Percentiles rank a stretch among this genome's conserved stretches.
These are phyloP conservation scores for Cardiosporidium cionae DNA, from an alignment of 169 alveolate genomes.

Conservation along the genomic window DNA sequence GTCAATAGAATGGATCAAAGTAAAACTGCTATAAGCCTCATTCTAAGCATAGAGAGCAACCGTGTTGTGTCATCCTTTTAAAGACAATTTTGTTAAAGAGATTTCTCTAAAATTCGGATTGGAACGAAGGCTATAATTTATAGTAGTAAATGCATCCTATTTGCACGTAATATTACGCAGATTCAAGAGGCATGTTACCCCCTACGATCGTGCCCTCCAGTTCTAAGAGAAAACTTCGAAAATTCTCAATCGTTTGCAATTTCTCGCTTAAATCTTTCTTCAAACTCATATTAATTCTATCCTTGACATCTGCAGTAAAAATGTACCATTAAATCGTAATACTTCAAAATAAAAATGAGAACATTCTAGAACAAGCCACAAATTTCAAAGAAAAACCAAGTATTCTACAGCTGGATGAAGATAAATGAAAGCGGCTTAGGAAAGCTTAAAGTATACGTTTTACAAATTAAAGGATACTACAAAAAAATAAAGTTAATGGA, in stretches of 20 bases:
- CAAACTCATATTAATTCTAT: slow-evolving; percentile 6
- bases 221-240: slow-evolving; percentile 4
- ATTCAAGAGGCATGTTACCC: too few species aligned
- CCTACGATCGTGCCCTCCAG: slow-evolving; percentile 13
- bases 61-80: too few species aligned
- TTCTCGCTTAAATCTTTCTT: slow-evolving; percentile 5
- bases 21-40: too few species aligned
- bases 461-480: background rate
- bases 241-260: background rate
- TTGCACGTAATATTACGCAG: too few species aligned
- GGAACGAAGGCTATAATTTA: too few species aligned
- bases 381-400: background rate
- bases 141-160: too few species aligned
- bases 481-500: background rate
- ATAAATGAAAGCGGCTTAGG: too few species aligned
- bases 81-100: too few species aligned
- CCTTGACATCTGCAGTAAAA: slow-evolving; percentile 12
- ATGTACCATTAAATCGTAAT: background rate
- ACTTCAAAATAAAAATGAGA: background rate
- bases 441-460: too few species aligned
- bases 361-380: background rate
- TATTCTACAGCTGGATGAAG: background rate
- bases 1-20: too few species aligned
- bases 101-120: too few species aligned
- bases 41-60: too few species aligned